These are phyloP conservation scores for Saposhnikovia divaricata DNA, from an alignment of 129 eudicot genomes.

Conservation along the genomic window DNA sequence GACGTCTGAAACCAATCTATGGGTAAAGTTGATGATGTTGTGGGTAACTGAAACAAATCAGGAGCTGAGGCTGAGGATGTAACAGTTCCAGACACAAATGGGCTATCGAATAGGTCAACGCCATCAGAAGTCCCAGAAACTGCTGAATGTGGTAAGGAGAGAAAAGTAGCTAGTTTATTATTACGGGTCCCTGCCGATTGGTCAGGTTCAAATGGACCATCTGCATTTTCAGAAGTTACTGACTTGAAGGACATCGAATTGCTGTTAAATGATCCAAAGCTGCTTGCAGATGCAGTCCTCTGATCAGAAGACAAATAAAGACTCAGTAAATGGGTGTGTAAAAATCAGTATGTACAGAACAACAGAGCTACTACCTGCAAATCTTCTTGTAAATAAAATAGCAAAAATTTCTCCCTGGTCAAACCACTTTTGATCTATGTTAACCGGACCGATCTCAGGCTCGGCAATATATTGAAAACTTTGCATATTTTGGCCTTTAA, in stretches of 20 bases:
- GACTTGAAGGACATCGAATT: slow-evolving; percentile 38
- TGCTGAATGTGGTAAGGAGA: slow-evolving; percentile 27
- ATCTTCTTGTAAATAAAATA: neutral
- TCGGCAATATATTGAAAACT: neutral
- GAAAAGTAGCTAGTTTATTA: slow-evolving; percentile 16
- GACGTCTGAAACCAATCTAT: slow-evolving; percentile 36
- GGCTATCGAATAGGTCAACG: slow-evolving; percentile 50
- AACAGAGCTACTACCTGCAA: neutral
- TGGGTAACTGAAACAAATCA: slow-evolving; percentile 45
- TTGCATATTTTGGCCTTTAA: neutral
- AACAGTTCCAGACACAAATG: slow-evolving; percentile 32
- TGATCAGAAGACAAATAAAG: slow-evolving; percentile 19
- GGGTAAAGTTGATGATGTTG: slow-evolving; percentile 27
- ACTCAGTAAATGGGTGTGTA: slow-evolving; percentile 8
- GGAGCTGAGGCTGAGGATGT: slow-evolving; percentile 28
- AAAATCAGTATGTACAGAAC: neutral
- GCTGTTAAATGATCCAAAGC: slow-evolving; percentile 40
- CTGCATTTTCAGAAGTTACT: slow-evolving; percentile 24
- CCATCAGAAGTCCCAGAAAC: slow-evolving; percentile 28
- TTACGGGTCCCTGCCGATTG: slow-evolving; percentile 16
- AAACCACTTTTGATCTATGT: neutral
- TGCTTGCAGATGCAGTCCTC: slow-evolving; percentile 50
- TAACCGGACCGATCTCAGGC: neutral
- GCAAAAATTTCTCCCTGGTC: neutral
- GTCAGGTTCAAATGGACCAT: slow-evolving; percentile 25